Evolutionary conservation across 768 basidiomycete genomes (phyloP), one percentile per base, ranked within the genome.

Genomic region (Pholiota conissans): DNA sequence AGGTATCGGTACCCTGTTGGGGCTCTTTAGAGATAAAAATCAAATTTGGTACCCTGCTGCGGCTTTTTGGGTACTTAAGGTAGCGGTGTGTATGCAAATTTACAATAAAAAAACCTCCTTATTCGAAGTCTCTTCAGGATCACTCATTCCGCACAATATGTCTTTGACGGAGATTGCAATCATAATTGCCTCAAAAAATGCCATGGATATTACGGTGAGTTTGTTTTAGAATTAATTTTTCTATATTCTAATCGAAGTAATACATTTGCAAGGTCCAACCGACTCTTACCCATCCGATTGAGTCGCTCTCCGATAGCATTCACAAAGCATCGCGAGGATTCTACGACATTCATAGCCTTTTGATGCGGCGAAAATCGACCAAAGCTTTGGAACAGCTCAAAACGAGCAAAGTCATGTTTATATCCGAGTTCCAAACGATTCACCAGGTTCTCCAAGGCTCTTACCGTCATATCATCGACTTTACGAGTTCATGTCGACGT

Each of bases 401-500:
- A 27, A 54, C 58, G 27, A 48, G 56, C 16, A 67, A 67, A 40
- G 51, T 54, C 37, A 29, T 60, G 11, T 62, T 67, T 20, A 58
- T 52, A 29, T 55, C 59, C 6, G 63, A 67, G 34, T 63, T 60
- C 55, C 62, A 65, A 47, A 58, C 39, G n/a, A 52, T 67, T 10
- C 64, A 61, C 34, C 58, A 60, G 28, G 42, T 61, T 11, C 34
- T 68, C 13, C 63, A 64, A 45, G 59, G 55, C 45, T 61, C 48
- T n/a, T 65, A 64, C 48, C 60, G 62, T 3, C 67, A 68, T 42
- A 58, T 61, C 0, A 55, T 60, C 18, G 64, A 65, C 54, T 64
- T 61, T 30, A 40, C 60, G 39, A 52, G 61, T 34, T 63, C 61
- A 16, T 63, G 63, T 50, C 63, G 64, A 39, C 61, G 63, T 35